Percentiles rank a stretch among this genome's conserved stretches.
phyloP scores from a whole-genome alignment of 495 filamentous ascomycete species.

The Glarea lozoyensis region DNA sequence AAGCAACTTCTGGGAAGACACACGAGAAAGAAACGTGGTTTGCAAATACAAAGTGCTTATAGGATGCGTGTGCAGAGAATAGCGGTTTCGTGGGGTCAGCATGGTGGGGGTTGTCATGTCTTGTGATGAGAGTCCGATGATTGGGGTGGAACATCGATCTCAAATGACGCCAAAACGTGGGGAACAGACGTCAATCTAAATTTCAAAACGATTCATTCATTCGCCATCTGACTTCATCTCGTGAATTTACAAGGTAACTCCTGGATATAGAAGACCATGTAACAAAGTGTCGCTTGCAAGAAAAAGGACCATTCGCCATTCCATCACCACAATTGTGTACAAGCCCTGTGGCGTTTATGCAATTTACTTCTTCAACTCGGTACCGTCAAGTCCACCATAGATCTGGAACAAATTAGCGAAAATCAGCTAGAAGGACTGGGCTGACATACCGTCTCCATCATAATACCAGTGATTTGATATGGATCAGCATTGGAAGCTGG shows the following conservation, averaged over 20 bases:
- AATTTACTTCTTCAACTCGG: conserved; percentile 11
- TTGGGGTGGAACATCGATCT: too few species aligned
- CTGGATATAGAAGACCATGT: conserved; percentile 1
- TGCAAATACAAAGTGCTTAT: too few species aligned
- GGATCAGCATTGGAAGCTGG: conserved; percentile 94
- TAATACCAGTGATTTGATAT: conserved; percentile 92
- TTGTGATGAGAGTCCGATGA: too few species aligned
- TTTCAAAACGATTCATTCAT: too few species aligned
- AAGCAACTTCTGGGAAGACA: too few species aligned
- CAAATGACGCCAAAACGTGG: too few species aligned
- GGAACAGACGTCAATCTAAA: too few species aligned
- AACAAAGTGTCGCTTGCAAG: conserved; percentile 16
- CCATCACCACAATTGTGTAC: conserved; percentile 16
- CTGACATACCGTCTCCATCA: conserved; percentile 57
- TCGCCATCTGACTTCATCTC: too few species aligned
- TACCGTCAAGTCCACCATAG: conserved; percentile 14
- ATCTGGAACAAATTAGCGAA: conserved; percentile 11
- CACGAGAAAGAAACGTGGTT: too few species aligned
- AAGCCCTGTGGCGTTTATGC: conserved; percentile 2
- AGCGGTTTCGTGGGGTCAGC: too few species aligned
- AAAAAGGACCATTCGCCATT: conserved; percentile 9
- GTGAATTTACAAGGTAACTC: conserved; percentile 12
- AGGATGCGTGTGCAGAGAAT: too few species aligned
- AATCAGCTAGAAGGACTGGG: neutral
- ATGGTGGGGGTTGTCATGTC: too few species aligned